A percentile compares a stretch with the other conserved stretches of the same genome.
phyloP scores from a whole-genome alignment of 305 asterid species.

The Striga hermonthica region DNA sequence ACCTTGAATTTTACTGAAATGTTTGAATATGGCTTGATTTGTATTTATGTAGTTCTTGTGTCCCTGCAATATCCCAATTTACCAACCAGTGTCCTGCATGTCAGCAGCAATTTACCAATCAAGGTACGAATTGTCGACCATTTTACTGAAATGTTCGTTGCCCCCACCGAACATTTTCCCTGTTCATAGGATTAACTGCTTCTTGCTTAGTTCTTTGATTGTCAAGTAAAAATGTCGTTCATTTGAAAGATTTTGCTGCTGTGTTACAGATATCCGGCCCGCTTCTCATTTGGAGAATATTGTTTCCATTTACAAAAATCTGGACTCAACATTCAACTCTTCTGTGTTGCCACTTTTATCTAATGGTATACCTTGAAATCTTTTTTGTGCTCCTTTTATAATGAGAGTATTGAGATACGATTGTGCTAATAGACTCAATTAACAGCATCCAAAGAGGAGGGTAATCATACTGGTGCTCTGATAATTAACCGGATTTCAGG shows the following conservation, averaged over 20 bases:
- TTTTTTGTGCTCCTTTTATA: too few species aligned
- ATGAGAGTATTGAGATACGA: background rate
- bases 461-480: conserved; percentile 26
- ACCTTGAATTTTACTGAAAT: too few species aligned
- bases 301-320: conserved; percentile 48
- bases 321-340: conserved; percentile 58
- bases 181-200: background rate
- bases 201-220: conserved; percentile 14
- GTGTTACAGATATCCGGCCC: conserved; percentile 57
- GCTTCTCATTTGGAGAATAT: conserved; percentile 67
- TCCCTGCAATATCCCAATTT: conserved; percentile 35
- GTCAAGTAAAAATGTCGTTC: conserved; percentile 1
- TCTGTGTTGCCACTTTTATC: conserved; percentile 42
- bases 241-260: background rate
- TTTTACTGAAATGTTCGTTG: too few species aligned
- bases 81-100: conserved; percentile 67
- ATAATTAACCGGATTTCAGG: conserved; percentile 19
- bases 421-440: conserved; percentile 12
- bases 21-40: background rate
- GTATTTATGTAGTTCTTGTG: conserved; percentile 47
- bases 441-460: conserved; percentile 25
- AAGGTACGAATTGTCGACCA: conserved; percentile 40
- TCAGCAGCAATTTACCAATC: conserved; percentile 42
- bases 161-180: background rate
- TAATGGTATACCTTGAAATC: conserved; percentile 37